Base-by-base conservation (phyloP, 768 basidiomycete species). In the Auricularia sp. region DNA sequence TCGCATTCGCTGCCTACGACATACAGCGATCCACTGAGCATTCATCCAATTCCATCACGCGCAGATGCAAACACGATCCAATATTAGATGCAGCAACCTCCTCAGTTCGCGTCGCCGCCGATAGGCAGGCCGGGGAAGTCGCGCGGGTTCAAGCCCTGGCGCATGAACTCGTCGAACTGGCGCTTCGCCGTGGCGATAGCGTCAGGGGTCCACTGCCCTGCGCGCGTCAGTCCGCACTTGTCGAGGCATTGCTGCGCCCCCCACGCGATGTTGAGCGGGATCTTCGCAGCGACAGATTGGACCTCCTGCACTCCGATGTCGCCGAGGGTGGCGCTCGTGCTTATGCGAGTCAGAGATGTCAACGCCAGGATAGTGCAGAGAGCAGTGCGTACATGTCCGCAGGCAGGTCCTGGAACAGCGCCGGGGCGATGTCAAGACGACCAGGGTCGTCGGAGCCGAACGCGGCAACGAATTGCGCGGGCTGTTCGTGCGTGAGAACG, bases 241-340 rank as follows among this genome's bases (percentile, higher is more conserved):
- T 69, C 62, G 10, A 74, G 65, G 61, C 73, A 74, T 61, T 69
- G 68, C 35, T 70, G 67, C n/a, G 65, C 63, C 21, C 73, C 73
- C 67, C 71, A 67, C 11, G 71, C 71, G 58, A 74, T 61, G 70
- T 72, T 72, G 66, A 73, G 71, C 35, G 73, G 73, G 66, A 74
- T 72, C 72, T 71, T 59, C 3, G 63, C 36, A 47, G 70, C 70
- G 35, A 74, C 61, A 29, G 66, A 67, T 7, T 65, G 69, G 58
- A 74, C 68, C 33, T 73, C 70, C 64, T 72, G 61, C 2, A 72
- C 71, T 35, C 72, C 72, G 64, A 73, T 43, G 66, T 70, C 71
- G 8, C 72, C 72, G 43, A 74, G 70, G 14, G 71, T 67, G 0
- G 71, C 73, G 36, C 67, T 70, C 62, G 72, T 71, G 61, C 72